Conservation (phyloP, 805 yeast genomes). For the Blastobotrys muscicola region DNA sequence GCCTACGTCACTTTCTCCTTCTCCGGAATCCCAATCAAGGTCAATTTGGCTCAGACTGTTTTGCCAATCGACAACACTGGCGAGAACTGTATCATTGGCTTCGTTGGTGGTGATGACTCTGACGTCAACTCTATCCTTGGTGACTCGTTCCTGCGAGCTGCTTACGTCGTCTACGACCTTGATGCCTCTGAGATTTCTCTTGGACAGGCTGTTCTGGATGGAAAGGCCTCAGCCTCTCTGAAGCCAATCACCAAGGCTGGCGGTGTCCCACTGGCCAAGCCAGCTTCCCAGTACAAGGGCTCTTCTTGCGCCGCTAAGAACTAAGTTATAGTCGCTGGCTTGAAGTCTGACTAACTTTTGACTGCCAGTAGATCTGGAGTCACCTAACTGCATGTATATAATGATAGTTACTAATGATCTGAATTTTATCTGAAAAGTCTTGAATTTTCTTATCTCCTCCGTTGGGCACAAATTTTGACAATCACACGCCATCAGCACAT, state of each 20-base stretch:
- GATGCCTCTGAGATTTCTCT: neutral
- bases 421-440: no score
- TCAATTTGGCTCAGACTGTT: neutral
- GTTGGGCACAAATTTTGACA: no score
- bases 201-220: neutral
- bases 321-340: no score
- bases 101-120: neutral
- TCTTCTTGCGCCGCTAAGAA: no score
- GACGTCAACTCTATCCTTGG: conserved; percentile 32
- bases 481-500: no score
- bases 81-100: neutral
- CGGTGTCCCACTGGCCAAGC: conserved; percentile 3
- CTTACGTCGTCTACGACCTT: conserved; percentile 44
- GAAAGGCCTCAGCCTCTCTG: conserved; percentile 23
- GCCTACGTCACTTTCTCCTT: conserved; percentile 1
- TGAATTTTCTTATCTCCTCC: no score
- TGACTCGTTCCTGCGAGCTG: conserved; percentile 42
- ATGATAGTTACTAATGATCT: no score
- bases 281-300: neutral
- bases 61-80: conserved; percentile 1
- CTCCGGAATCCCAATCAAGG: conserved; percentile 2
- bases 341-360: no score
- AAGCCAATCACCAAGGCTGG: conserved; percentile 27
- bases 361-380: no score
- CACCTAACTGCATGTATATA: no score